These are phyloP conservation scores for Nicotiana knightiana DNA, from an alignment of 257 asterid species.

Conservation along the genomic window DNA sequence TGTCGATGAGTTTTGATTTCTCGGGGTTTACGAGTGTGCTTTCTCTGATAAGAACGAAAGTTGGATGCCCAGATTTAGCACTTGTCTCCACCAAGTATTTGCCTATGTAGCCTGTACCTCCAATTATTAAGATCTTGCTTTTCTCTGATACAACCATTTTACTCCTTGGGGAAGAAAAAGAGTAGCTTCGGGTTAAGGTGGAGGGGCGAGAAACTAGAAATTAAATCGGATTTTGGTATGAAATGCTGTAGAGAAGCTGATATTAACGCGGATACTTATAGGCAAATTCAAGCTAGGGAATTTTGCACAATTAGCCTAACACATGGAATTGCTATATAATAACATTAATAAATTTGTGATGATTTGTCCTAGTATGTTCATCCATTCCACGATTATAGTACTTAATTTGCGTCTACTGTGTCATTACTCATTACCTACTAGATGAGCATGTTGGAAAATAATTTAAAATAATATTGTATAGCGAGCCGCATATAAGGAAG, in stretches of 20 bases:
- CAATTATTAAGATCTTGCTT: constrained; percentile 31
- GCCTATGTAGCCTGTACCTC: constrained; percentile 26
- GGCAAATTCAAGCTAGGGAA: background rate
- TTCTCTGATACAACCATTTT: constrained; percentile 8
- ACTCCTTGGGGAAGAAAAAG: background rate
- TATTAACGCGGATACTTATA: background rate
- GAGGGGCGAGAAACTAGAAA: background rate
- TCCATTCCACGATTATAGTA: background rate
- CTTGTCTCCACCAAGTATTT: constrained; percentile 18
- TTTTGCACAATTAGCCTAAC: background rate
- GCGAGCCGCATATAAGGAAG: no score
- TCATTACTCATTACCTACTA: background rate
- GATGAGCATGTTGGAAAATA: background rate
- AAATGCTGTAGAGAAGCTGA: background rate
- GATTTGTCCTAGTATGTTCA: no score
- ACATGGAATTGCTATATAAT: background rate
- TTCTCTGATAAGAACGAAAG: constrained; percentile 18
- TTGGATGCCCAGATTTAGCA: constrained; percentile 15
- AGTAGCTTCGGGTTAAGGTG: background rate
- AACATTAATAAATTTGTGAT: background rate
- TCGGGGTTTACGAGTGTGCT: constrained; percentile 6
- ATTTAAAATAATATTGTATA: background rate
- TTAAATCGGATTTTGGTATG: background rate
- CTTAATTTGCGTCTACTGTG: background rate
- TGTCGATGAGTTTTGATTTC: constrained; percentile 7